Evolutionary conservation across 106 monocot species (phyloP), one percentile per base, ranked within the genome.

Genomic region (Apostasia shenzhenica): DNA sequence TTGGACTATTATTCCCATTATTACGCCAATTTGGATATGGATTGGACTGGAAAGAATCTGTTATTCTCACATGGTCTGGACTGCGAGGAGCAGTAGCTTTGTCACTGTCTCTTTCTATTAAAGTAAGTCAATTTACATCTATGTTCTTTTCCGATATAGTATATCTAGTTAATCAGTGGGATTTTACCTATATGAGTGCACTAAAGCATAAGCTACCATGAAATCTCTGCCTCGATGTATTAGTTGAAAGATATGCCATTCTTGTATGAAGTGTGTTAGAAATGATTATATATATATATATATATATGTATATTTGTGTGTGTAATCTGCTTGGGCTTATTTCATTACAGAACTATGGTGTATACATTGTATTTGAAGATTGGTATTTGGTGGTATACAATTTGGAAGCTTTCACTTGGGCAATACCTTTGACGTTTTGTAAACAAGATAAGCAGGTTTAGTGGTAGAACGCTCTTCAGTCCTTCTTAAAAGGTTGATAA

Each of bases 31-130:
- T 85, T 80, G 99, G 99, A 10, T 99, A 99, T 83, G 99, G 99
- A 57, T 81, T 99, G 67, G 85, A 83, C 58, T 99, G 84, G 93
- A 92, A 83, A 80, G 99, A 99, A 69, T 70, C 99, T 69, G 58
- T 85, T 14, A 90, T 99, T 76, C 81, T 99, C 70, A 61, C 82
- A 0, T 99, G 99, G 99, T 81, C 99, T 43, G 99, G 99, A 55
- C 68, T 99, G 54, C 75, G 99, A 68, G 99, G 99, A 66, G 93
- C 99, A 70, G 99, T 99, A 11, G 99, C 99, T 75, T 68, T 99
- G 55, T 72, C 99, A 42, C 78, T 99, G 13, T 83, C 93, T 41
- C 79, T 99, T 45, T 87, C 90, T 48, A 85, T 99, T 68, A 90
- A 87, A 75, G 99, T 81, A 85, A 81, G 88, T 81, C 40, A 38